Evolutionary conservation across 495 filamentous ascomycete species (phyloP).

Genomic region (Tuber magnatum): DNA sequence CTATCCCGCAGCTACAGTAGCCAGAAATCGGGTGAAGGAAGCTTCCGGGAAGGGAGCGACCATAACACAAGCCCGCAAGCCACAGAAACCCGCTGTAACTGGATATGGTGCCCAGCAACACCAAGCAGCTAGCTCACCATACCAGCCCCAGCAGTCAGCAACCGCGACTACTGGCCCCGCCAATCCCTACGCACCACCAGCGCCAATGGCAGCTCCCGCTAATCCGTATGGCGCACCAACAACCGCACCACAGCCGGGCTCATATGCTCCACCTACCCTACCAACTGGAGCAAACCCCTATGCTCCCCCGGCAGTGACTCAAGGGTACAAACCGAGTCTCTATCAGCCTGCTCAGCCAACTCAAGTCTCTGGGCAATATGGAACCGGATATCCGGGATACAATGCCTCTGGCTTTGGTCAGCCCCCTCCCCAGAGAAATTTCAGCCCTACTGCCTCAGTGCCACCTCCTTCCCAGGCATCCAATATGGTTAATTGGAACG

Average conservation of each 20-base stretch:
- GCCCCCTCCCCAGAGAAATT: conserved; percentile 53
- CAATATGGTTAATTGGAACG: conserved; percentile 81
- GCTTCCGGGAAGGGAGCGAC: conserved; percentile 63
- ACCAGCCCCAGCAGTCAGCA: conserved; percentile 43
- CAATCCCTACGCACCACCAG: conserved; percentile 41
- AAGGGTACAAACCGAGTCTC: conserved; percentile 39
- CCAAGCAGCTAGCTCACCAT: conserved; percentile 42
- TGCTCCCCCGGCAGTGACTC: background rate
- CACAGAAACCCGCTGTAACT: conserved; percentile 40
- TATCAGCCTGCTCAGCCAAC: conserved; percentile 49
- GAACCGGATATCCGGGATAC: conserved; percentile 40
- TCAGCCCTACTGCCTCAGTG: conserved; percentile 54
- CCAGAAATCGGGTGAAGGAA: conserved; percentile 75
- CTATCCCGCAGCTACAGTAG: conserved; percentile 82
- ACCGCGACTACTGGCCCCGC: conserved; percentile 26
- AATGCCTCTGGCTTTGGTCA: conserved; percentile 40
- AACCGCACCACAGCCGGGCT: conserved; percentile 48
- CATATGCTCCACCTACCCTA: conserved; percentile 53
- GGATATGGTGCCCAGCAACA: conserved; percentile 41
- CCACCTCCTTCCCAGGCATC: conserved; percentile 63
- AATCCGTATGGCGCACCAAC: conserved; percentile 41
- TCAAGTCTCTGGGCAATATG: conserved; percentile 43
- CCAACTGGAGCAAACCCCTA: background rate
- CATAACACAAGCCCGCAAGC: conserved; percentile 23
- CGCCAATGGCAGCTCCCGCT: conserved; percentile 12